Conservation (phyloP, 495 filamentous ascomycete genomes). For the Penicillium egyptiacum region DNA sequence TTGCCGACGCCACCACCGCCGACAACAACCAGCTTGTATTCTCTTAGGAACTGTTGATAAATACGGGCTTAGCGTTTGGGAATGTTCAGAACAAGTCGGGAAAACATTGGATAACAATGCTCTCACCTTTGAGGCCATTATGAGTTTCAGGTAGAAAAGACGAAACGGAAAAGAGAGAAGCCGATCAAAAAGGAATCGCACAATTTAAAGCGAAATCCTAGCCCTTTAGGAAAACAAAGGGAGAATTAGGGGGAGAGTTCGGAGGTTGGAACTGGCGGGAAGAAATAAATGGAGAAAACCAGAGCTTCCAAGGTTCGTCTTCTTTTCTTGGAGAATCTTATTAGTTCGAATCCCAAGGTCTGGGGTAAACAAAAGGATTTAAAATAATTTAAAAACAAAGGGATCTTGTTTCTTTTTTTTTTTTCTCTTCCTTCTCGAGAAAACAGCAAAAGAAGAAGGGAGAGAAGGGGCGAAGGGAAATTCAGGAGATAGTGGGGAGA, state of each 20-base stretch:
- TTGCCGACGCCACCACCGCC: slow-evolving; percentile 98
- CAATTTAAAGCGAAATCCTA: neutral
- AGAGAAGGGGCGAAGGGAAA: slow-evolving; percentile 14
- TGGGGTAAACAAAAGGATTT: slow-evolving; percentile 1
- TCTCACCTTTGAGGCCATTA: slow-evolving; percentile 36
- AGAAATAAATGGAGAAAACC: slow-evolving; percentile 4
- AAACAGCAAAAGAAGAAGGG: slow-evolving; percentile 1
- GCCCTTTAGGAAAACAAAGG: neutral
- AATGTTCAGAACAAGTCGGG: neutral
- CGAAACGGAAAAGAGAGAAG: slow-evolving; percentile 1
- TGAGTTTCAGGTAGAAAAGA: slow-evolving; percentile 12
- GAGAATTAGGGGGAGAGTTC: slow-evolving; percentile 6
- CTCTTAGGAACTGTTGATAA: slow-evolving; percentile 76
- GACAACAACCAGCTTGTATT: slow-evolving; percentile 98
- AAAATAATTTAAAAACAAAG: neutral
- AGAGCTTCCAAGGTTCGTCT: slow-evolving; percentile 1
- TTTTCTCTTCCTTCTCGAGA: neutral
- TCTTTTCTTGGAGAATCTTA: neutral
- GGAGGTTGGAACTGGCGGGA: slow-evolving; percentile 9
- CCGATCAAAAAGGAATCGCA: slow-evolving; percentile 2
- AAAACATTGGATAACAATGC: slow-evolving; percentile 2
- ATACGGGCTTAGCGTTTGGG: slow-evolving; percentile 19
- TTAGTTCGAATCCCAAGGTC: neutral
- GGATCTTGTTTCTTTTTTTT: neutral
- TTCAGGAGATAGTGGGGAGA: slow-evolving; percentile 21